phyloP scores from a whole-genome alignment of 352 stramenopile genomes.

The Globisporangium uncinulatum region DNA sequence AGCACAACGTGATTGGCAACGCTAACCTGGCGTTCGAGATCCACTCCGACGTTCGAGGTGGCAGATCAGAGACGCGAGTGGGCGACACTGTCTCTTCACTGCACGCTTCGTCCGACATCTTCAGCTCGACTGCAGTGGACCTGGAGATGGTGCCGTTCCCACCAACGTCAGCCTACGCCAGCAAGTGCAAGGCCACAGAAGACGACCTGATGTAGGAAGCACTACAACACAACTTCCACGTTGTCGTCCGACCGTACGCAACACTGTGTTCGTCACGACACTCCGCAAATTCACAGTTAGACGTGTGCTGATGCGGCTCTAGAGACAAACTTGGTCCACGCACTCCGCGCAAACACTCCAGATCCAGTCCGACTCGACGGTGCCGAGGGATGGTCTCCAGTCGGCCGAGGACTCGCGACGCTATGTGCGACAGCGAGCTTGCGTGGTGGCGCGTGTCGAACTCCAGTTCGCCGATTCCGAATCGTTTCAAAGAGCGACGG shows the following conservation, averaged over 20 bases:
- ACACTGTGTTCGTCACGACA: no score
- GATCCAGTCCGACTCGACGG: neutral
- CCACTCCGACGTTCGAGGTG: slow-evolving; percentile 1
- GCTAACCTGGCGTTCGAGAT: slow-evolving; percentile 4
- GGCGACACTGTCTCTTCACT: neutral
- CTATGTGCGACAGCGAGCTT: neutral
- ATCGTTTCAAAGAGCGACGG: neutral
- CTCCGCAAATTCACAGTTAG: neutral
- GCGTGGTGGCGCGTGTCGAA: neutral
- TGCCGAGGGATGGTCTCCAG: no score
- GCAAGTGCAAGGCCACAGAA: neutral
- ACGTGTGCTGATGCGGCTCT: neutral
- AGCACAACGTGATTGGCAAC: neutral
- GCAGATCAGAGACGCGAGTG: neutral
- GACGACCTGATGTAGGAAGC: neutral
- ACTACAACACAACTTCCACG: no score
- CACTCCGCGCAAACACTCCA: neutral
- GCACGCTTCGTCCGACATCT: neutral
- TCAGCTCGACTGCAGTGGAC: neutral
- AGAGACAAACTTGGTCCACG: neutral
- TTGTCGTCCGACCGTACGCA: no score
- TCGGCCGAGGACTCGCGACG: neutral
- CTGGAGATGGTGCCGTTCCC: slow-evolving; percentile 9
- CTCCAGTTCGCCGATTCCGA: neutral
- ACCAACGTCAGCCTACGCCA: neutral